Evolutionary conservation across 495 filamentous ascomycete genomes (phyloP).

Genomic region (Penicillium macrosclerotiorum): DNA sequence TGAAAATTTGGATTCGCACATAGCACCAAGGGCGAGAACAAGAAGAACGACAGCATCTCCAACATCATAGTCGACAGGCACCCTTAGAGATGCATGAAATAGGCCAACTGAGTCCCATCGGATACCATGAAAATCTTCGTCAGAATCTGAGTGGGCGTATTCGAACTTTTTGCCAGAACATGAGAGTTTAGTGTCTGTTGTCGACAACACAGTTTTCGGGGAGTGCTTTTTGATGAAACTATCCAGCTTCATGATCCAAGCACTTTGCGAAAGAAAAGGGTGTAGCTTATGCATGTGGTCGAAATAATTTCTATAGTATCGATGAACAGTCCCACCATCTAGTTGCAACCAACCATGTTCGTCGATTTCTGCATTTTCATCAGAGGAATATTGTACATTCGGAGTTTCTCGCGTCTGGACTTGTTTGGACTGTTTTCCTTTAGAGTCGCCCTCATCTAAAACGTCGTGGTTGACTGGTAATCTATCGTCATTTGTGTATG

Average conservation of each 20-base stretch:
- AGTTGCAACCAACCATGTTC: slow-evolving; percentile 63
- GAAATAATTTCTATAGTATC: slow-evolving; percentile 69
- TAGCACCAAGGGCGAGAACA: slow-evolving; percentile 81
- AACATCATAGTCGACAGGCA: slow-evolving; percentile 38
- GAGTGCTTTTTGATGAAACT: slow-evolving; percentile 49
- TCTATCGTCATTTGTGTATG: slow-evolving; percentile 45
- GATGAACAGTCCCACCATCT: slow-evolving; percentile 56
- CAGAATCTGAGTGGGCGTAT: slow-evolving; percentile 47
- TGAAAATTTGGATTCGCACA: slow-evolving; percentile 61
- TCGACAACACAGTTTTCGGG: slow-evolving; percentile 15
- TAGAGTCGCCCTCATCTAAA: slow-evolving; percentile 14
- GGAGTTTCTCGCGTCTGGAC: slow-evolving; percentile 1
- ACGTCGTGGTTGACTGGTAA: slow-evolving; percentile 18
- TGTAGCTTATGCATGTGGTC: slow-evolving; percentile 84
- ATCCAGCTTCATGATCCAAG: slow-evolving; percentile 47
- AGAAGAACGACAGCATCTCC: slow-evolving; percentile 76
- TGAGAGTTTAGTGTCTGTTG: not conserved
- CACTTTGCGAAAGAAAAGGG: slow-evolving; percentile 68
- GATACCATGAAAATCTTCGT: slow-evolving; percentile 27
- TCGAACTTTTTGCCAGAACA: slow-evolving; percentile 37
- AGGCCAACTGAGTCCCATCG: slow-evolving; percentile 16
- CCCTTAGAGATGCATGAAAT: slow-evolving; percentile 2
- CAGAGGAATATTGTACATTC: slow-evolving; percentile 1
- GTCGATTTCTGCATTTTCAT: slow-evolving; percentile 50
- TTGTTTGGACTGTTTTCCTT: slow-evolving; percentile 1